These are phyloP conservation scores for Oehlia diaphana DNA, from an alignment of 192 early-diverging fungal species.

Conservation along the genomic window DNA sequence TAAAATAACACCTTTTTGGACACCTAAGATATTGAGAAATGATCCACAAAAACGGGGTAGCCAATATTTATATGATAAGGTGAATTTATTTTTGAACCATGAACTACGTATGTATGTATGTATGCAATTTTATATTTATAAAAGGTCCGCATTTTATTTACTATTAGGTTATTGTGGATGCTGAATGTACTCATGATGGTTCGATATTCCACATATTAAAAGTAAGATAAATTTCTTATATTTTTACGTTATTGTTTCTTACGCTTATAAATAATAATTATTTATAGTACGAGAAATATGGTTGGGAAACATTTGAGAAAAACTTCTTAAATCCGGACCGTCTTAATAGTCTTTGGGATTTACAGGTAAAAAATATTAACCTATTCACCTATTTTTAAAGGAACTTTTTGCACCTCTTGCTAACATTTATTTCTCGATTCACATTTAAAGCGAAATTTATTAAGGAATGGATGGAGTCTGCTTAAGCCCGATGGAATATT, in stretches of 20 bases:
- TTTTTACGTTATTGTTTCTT: background rate
- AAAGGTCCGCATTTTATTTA: background rate
- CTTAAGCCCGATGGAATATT: constrained; percentile 74
- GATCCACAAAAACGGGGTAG: constrained; percentile 69
- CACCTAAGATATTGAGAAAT: constrained; percentile 64
- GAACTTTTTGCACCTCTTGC: background rate
- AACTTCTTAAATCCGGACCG: constrained; percentile 69
- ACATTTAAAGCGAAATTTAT: constrained; percentile 51
- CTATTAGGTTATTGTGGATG: constrained; percentile 56
- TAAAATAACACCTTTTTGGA: constrained; percentile 66
- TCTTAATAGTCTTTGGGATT: constrained; percentile 53
- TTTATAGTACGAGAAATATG: constrained; percentile 69
- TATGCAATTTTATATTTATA: background rate
- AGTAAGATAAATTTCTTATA: constrained; percentile 28
- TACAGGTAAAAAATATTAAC: constrained; percentile 52
- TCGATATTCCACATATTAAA: constrained; percentile 76
- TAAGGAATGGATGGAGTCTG: constrained; percentile 77
- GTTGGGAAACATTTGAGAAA: constrained; percentile 80
- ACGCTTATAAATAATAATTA: background rate
- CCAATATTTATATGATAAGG: constrained; percentile 65
- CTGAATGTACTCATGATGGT: constrained; percentile 90
- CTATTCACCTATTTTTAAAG: background rate
- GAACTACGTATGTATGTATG: background rate
- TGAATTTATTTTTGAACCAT: background rate
- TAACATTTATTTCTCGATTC: background rate